Percentiles rank a stretch among this genome's conserved stretches.
Evolutionary conservation across 2,329 filamentous ascomycete species (phyloP).

Genomic region (Ophiostoma quercus): DNA sequence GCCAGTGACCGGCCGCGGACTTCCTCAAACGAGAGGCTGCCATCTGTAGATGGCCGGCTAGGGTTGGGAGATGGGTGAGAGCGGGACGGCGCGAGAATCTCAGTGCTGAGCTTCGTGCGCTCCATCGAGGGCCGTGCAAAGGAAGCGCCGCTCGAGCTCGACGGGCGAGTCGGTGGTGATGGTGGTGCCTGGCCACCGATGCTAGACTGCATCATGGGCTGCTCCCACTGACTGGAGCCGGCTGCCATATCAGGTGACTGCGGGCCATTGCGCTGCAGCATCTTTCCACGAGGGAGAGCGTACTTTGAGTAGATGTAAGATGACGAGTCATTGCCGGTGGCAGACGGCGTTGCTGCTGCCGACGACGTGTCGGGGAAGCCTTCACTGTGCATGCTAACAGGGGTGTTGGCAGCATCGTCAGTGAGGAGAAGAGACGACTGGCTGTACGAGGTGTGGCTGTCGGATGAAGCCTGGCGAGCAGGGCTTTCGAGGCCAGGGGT

Average conservation of each 20-base stretch:
- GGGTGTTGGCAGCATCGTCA: conserved; percentile 63
- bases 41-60: conserved; percentile 44
- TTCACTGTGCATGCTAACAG: conserved; percentile 67
- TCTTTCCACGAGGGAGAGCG: conserved; percentile 73
- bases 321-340: conserved; percentile 33
- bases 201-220: conserved; percentile 42
- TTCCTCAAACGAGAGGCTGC: conserved; percentile 45
- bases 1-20: conserved; percentile 44
- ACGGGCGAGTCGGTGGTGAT: conserved; percentile 56
- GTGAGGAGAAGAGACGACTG: conserved; percentile 58
- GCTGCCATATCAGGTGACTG: conserved; percentile 50
- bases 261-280: conserved; percentile 61
- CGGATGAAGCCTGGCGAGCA: conserved; percentile 58
- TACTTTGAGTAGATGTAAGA: conserved; percentile 88
- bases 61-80: conserved; percentile 43
- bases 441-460: conserved; percentile 55
- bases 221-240: conserved; percentile 60
- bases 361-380: conserved; percentile 52
- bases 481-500: conserved; percentile 55
- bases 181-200: conserved; percentile 50
- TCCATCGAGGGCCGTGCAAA: conserved; percentile 47
- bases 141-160: conserved; percentile 47
- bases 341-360: conserved; percentile 30
- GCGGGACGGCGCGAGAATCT: conserved; percentile 38
- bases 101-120: conserved; percentile 46